Base-by-base conservation (phyloP, 108 stramenopile genomes). In the Cylindrotheca fusiformis region DNA sequence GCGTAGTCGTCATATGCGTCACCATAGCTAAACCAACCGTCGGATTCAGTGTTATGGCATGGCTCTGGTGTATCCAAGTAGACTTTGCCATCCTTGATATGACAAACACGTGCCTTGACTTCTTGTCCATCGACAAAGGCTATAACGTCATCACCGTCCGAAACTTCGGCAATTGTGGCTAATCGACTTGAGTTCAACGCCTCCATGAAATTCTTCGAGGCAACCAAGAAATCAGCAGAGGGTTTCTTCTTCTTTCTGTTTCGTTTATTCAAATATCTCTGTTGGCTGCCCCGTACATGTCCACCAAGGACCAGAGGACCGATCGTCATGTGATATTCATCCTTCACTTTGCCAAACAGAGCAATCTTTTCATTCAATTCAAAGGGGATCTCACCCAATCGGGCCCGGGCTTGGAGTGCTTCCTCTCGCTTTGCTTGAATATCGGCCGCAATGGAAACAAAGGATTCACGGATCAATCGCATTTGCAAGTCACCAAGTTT, bases 401-500 rank as follows among this genome's bases (percentile, higher is more conserved):
- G 12, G 6, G 14, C 24, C 29, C 14, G 29, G 6, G 14, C 55
- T 18, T 55, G 12, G 24, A 26, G 6, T 14, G 55, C 55, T 8
- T 22, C 29, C 25, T 27, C 55, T 18, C 22, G 12, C 29, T 55
- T 8, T 5, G 24, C 25, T n/a, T 55, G 24, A 6, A 55, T 29
- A 4, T 55, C 55, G 8, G 25, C 55, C 5, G 29, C 14, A n/a
- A 55, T 55, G 12, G 25, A 27, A 6, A 6, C 19, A 55, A 55
- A 30, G 17, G 55, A 55, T 6, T 22, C 14, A 4, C 29, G 55
- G 8, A 55, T 30, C 55, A 55, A 6, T 5, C 29, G 27, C 14
- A 55, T 26, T 27, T 55, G 55, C 27, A 55, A 22, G 3, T 55
- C 55, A 8, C 55, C 55, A 6, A 55, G 22, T 27, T 55, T 55